phyloP scores from a whole-genome alignment of 306 rosid genomes.

The Senna tora region DNA sequence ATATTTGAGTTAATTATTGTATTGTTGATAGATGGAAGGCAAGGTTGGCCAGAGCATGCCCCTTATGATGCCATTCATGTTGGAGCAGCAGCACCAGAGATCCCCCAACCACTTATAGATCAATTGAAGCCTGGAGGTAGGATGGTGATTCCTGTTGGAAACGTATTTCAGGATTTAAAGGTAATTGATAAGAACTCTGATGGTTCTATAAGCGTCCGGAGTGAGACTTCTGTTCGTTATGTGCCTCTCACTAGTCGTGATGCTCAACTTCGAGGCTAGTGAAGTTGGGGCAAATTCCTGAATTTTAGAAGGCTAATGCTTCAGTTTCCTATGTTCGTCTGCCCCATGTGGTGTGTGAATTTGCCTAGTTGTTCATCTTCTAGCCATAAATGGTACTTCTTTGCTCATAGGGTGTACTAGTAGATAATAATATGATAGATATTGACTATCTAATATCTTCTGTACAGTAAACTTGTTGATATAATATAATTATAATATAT shows the following conservation, averaged over 20 bases:
- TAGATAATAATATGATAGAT: background rate
- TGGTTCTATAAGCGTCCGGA: conserved; percentile 68
- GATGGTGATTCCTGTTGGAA: conserved; percentile 98
- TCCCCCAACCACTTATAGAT: conserved; percentile 79
- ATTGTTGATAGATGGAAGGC: conserved; percentile 77
- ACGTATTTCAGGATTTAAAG: conserved; percentile 76
- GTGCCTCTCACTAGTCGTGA: conserved; percentile 97
- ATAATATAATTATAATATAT: too few relatives aligned
- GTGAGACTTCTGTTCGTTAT: conserved; percentile 81
- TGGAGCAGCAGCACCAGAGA: conserved; percentile 92
- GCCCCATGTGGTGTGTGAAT: conserved; percentile 15
- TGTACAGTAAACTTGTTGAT: background rate
- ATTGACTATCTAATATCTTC: background rate
- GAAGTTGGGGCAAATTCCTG: conserved; percentile 29
- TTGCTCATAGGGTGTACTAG: background rate
- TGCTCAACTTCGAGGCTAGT: conserved; percentile 66
- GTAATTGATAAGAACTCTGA: conserved; percentile 85
- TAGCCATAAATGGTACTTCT: background rate
- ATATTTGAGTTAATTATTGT: conserved; percentile 14
- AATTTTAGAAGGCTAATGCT: conserved; percentile 19
- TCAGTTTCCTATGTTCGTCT: conserved; percentile 10
- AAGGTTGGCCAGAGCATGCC: conserved; percentile 83
- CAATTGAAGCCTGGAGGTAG: conserved; percentile 98
- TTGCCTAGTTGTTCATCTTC: conserved; percentile 28
- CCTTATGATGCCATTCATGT: conserved; percentile 98